Percentiles rank a stretch among this genome's conserved stretches.
These are phyloP conservation scores for Eruca vesicaria DNA, from an alignment of 441 rosid species.

Conservation along the genomic window DNA sequence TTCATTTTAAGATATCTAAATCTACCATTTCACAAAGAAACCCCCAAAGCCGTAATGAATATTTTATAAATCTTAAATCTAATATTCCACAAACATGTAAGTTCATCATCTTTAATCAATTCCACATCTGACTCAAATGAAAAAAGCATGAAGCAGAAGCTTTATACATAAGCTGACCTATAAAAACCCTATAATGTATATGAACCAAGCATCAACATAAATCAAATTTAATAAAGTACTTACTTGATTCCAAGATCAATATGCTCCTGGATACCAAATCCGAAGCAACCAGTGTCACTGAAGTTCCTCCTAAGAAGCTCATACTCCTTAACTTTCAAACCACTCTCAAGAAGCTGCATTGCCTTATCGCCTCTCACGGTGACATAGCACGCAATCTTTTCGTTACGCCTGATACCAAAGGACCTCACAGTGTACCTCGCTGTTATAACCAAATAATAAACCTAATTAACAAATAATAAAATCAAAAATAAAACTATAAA, in stretches of 20 bases:
- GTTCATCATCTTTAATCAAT: background rate
- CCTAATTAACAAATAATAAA: background rate
- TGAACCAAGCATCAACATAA: background rate
- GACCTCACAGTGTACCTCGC: constrained; percentile 97
- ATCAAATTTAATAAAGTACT: background rate
- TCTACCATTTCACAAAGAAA: too few species aligned
- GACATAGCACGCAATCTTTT: constrained; percentile 91
- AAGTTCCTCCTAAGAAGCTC: constrained; percentile 87
- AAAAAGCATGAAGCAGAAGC: background rate
- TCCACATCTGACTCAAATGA: background rate
- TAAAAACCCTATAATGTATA: background rate
- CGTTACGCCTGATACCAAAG: constrained; percentile 92
- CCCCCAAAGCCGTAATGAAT: too few species aligned
- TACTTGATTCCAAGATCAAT: constrained; percentile 94
- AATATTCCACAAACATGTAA: too few species aligned
- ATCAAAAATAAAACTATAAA: background rate
- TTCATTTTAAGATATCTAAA: background rate
- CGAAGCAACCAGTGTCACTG: constrained; percentile 92
- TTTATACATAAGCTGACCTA: too few species aligned
- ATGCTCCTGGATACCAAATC: constrained; percentile 92
- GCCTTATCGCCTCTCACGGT: constrained; percentile 76
- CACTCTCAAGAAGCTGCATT: constrained; percentile 78
- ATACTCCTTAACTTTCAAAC: constrained; percentile 90
- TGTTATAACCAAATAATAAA: constrained; percentile 11
- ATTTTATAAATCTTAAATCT: background rate